Evolutionary conservation across 2,329 filamentous ascomycete species (phyloP), one percentile per base, ranked within the genome.

Genomic region (Pseudofabraea citricarpa): DNA sequence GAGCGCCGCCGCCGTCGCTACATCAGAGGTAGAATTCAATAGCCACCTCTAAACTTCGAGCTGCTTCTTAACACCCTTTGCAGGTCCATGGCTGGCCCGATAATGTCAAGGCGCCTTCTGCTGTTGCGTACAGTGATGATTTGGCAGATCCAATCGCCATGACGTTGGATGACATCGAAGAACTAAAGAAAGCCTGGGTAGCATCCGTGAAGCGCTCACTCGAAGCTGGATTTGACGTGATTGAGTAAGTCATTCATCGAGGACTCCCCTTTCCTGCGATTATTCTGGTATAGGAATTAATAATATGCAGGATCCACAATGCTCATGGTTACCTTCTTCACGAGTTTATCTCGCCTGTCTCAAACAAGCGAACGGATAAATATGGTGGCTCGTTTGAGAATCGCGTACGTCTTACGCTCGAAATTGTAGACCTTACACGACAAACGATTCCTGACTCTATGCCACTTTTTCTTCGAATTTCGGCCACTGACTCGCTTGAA

Each of bases 321-420:
- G 88, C 87, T 0, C 87, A 93, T 56, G 87, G 87, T 1, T 93
- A 90, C 58, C 73, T 93, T 0, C 66, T 91, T 0, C 79, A 82
- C 54, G 66, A 70, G 2, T 93, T 91, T 69, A 47, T 90, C 3
- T 81, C 78, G 0, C 85, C 87, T 0, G 74, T 75, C 0, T 72
- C 73, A n/a, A 93, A 93, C 64, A 68, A 77, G 39, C 74, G 87
- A 13, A 85, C 72, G 0, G 83, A 87, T 56, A 56, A 72, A 44
- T 87, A 87, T 54, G 83, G 83, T 16, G 83, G 83, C 2, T 76
- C 69, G 36, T 84, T 85, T 50, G 82, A 86, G 66, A 90, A 91
- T 64, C 77, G 87, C 29, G 76, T 71, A 0, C 75, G 87, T 0
- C 63, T 93, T 6, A 73, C 77, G 0, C 64, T 89, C 2, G 87